Base-by-base conservation (phyloP, 495 filamentous ascomycete species). In the Penicillium samsonianum region DNA sequence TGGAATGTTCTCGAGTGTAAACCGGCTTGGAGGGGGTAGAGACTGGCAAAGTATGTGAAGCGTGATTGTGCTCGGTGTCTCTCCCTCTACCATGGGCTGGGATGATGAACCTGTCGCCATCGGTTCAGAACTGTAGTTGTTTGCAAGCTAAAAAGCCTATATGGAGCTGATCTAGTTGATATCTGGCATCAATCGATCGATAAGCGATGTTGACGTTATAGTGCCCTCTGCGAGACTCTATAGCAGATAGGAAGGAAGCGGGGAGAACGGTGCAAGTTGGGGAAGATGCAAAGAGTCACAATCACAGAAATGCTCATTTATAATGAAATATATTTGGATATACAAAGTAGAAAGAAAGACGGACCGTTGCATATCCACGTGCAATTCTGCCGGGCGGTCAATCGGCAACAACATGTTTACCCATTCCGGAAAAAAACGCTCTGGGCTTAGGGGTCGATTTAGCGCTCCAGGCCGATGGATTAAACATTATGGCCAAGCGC, bases 11-110 rank as follows among this genome's bases (percentile, higher is more conserved):
- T 76, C 64, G 50, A 90, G 79, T 17, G 76, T 77, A 37, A 88
- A 68, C 6, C 78, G 80, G 26, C 75, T 75, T 4, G 77, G 76
- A 44, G 85, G 75, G 23, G 82, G 81, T 30, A 78, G 64, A 1
- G 85, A 85, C 3, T 87, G 87, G 60, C 86, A 89, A 10, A 90
- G 61, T 42, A 90, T 74, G 60, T 87, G 78, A 28, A 91, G 71
- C 28, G 79, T 82, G 60, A 89, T 71, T 57, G 42, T 67, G 59
- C 25, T 53, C 10, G n/a, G 50, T 30, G 46, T 23, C 9, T 19
- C 23, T 56, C 7, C 41, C 42, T 14, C 50, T 45, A 12, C 48
- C 57, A 33, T 20, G 25, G 26, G 25, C 25, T 43, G 50, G 22
- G 60, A 17, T 19, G 53, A 41, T 16, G 50, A 26, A 20, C 10